These are phyloP conservation scores for Dioscorea alata DNA, from an alignment of 106 monocot genomes.

Conservation along the genomic window DNA sequence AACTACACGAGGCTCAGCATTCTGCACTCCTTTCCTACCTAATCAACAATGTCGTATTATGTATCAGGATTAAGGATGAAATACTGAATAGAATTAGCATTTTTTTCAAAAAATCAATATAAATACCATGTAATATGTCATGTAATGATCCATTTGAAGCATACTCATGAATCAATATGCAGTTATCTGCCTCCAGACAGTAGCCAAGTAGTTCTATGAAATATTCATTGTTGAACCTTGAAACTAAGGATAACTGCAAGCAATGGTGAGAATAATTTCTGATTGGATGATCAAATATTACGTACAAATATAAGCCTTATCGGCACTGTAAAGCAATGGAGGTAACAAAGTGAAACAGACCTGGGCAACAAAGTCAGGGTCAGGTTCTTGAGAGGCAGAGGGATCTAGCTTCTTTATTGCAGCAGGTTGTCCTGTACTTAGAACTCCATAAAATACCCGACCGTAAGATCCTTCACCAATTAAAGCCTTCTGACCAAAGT, in stretches of 20 bases:
- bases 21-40: slow-evolving; percentile 60
- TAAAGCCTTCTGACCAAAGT: slow-evolving; percentile 37
- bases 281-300: no score
- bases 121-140: slow-evolving; percentile 54
- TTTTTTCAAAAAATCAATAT: no score
- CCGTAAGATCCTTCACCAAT: slow-evolving; percentile 53
- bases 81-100: no score
- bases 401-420: slow-evolving; percentile 49
- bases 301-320: no score
- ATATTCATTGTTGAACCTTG: slow-evolving; percentile 49
- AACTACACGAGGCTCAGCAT: slow-evolving; percentile 43
- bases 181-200: slow-evolving; percentile 38
- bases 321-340: no score
- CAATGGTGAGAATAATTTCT: background rate
- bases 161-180: slow-evolving; percentile 53
- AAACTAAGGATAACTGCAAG: slow-evolving; percentile 61
- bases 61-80: background rate
- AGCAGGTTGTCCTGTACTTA: slow-evolving; percentile 25
- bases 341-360: slow-evolving; percentile 4
- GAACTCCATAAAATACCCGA: slow-evolving; percentile 17
- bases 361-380: slow-evolving; percentile 39
- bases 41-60: background rate
- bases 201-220: slow-evolving; percentile 53
- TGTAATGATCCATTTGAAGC: slow-evolving; percentile 58
- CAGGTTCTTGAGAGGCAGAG: slow-evolving; percentile 21